phyloP scores from a whole-genome alignment of 2,329 filamentous ascomycete species.

The Ophiostoma sp. region DNA sequence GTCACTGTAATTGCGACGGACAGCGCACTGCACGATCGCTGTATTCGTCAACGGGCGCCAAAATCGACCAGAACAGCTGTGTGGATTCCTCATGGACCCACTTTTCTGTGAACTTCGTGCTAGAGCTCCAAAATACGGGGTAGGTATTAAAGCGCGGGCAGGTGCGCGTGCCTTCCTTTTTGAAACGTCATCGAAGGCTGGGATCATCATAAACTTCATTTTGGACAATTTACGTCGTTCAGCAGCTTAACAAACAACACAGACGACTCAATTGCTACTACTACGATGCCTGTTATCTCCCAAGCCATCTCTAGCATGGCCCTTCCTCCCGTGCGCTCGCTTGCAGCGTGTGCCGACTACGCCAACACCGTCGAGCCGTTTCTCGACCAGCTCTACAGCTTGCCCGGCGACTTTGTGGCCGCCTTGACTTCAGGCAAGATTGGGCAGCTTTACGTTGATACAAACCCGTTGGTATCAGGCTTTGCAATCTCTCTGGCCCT shows the following conservation, averaged over 20 bases:
- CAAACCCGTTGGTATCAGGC: constrained; percentile 80
- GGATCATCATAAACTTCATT: background rate
- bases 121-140: constrained; percentile 19
- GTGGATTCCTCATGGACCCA: constrained; percentile 17
- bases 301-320: constrained; percentile 52
- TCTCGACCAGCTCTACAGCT: constrained; percentile 65
- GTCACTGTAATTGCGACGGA: background rate
- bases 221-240: background rate
- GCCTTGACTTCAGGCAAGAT: constrained; percentile 55
- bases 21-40: background rate
- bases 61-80: background rate
- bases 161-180: background rate
- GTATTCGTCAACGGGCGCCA: background rate
- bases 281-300: background rate
- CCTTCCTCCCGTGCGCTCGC: constrained; percentile 67
- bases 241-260: background rate
- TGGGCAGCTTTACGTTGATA: constrained; percentile 67
- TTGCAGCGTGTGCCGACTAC: constrained; percentile 77
- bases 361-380: constrained; percentile 73
- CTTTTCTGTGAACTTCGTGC: background rate
- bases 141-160: constrained; percentile 17
- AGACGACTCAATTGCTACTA: background rate
- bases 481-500: constrained; percentile 71
- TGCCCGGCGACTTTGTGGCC: constrained; percentile 65
- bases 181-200: constrained; percentile 1